A percentile compares a stretch with the other conserved stretches of the same genome.
phyloP scores from a whole-genome alignment of 2,329 filamentous ascomycete genomes.

The Trematosphaeria pertusa region DNA sequence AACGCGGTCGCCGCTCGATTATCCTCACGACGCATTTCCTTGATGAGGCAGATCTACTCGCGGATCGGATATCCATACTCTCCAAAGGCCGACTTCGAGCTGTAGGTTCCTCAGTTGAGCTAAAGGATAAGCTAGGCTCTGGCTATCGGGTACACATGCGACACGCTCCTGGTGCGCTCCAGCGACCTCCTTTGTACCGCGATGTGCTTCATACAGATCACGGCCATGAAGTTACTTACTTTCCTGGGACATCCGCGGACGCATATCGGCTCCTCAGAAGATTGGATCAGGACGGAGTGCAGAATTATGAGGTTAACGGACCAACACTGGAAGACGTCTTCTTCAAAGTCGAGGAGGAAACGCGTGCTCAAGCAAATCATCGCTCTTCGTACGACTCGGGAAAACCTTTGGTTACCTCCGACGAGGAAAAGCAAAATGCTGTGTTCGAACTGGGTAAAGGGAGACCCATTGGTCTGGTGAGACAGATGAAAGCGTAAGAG shows the following conservation, averaged over 20 bases:
- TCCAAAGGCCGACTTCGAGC: constrained; percentile 82
- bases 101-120: constrained; percentile 78
- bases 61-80: constrained; percentile 84
- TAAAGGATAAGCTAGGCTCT: constrained; percentile 79
- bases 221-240: constrained; percentile 13
- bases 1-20: constrained; percentile 78
- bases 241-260: constrained; percentile 62
- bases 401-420: background rate
- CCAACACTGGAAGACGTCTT: constrained; percentile 92
- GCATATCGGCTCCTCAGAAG: constrained; percentile 1
- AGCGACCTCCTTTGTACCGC: constrained; percentile 14
- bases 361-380: background rate
- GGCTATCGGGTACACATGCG: constrained; percentile 65
- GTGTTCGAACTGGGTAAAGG: background rate
- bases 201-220: constrained; percentile 4
- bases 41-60: constrained; percentile 85
- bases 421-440: background rate
- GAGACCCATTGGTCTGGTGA: background rate
- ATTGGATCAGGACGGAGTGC: constrained; percentile 18
- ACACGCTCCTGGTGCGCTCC: constrained; percentile 43
- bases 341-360: constrained; percentile 78
- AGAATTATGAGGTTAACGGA: constrained; percentile 80
- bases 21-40: constrained; percentile 90
- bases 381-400: background rate
- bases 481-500: background rate